These are phyloP conservation scores for Coelastrella sp. DNA, from an alignment of 139 green algal species.

Conservation along the genomic window DNA sequence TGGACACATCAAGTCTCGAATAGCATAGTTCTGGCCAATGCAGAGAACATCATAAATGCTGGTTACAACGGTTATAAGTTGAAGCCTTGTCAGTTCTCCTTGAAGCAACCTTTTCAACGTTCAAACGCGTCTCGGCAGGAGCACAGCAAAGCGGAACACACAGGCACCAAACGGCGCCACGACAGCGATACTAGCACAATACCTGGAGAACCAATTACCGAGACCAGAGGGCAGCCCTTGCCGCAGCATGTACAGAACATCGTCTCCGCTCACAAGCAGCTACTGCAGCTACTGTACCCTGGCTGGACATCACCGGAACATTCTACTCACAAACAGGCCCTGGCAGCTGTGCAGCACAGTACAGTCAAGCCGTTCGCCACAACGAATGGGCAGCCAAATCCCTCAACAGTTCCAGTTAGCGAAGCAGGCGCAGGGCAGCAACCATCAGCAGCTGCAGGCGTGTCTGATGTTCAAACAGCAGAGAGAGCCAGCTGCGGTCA, in stretches of 20 bases:
- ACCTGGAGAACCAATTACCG: not conserved
- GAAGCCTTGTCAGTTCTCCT: not conserved
- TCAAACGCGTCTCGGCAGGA: not conserved
- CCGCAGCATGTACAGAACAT: not conserved
- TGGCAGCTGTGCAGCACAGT: too few species aligned
- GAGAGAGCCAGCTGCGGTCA: too few species aligned
- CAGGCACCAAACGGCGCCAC: not conserved
- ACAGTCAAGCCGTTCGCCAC: too few species aligned
- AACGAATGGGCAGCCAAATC: too few species aligned
- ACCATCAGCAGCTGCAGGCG: too few species aligned
- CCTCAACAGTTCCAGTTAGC: too few species aligned
- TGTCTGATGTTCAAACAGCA: too few species aligned
- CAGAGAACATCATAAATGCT: not conserved
- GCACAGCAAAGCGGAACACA: not conserved
- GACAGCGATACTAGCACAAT: not conserved
- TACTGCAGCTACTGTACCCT: not conserved
- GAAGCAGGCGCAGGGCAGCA: too few species aligned
- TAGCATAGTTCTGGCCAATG: not conserved
- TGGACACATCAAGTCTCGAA: not conserved
- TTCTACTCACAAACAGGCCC: too few species aligned
- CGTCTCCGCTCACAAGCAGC: not conserved
- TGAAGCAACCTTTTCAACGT: slow-evolving; percentile 7
- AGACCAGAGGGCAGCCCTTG: not conserved
- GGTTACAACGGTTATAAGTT: not conserved
- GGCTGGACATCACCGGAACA: too few species aligned